Percentiles rank a stretch among this genome's conserved stretches.
Evolutionary conservation across 73 alveolate genomes (phyloP).

Genomic region (Paramecium octaurelia): DNA sequence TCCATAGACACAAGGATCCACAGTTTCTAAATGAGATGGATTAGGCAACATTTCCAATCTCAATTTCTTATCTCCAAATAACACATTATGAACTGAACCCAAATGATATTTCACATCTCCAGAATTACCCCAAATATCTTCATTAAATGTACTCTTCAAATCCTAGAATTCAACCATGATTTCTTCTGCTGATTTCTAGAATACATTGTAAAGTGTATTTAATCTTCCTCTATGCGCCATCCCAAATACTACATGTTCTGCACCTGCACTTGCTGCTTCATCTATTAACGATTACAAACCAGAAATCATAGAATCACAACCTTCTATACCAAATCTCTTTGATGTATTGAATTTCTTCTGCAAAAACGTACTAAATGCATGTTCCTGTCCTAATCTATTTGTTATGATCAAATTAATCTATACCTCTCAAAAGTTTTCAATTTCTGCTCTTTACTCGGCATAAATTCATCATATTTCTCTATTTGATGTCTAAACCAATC

Average conservation of each 20-base stretch:
- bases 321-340: constrained; percentile 94
- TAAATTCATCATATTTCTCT: constrained; percentile 68
- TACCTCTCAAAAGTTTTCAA: constrained; percentile 53
- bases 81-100: constrained; percentile 66
- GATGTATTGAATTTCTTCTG: constrained; percentile 83
- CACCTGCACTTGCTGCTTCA: constrained; percentile 77
- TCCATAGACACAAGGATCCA: constrained; percentile 77
- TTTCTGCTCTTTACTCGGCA: constrained; percentile 63
- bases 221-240: constrained; percentile 99
- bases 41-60: constrained; percentile 69
- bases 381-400: constrained; percentile 71
- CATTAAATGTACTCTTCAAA: constrained; percentile 8
- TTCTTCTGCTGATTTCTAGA: constrained; percentile 77
- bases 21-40: constrained; percentile 85
- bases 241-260: constrained; percentile 85
- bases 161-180: constrained; percentile 69
- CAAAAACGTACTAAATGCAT: constrained; percentile 72
- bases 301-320: constrained; percentile 73
- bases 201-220: constrained; percentile 86
- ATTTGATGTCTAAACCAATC: constrained; percentile 80
- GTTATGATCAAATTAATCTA: background rate
- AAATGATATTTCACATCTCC: constrained; percentile 89
- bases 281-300: constrained; percentile 75
- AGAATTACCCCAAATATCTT: constrained; percentile 69
- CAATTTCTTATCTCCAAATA: constrained; percentile 25